Evolutionary conservation across 257 asterid genomes (phyloP), one percentile per base, ranked within the genome.

Genomic region (Orobanche coerulescens): DNA sequence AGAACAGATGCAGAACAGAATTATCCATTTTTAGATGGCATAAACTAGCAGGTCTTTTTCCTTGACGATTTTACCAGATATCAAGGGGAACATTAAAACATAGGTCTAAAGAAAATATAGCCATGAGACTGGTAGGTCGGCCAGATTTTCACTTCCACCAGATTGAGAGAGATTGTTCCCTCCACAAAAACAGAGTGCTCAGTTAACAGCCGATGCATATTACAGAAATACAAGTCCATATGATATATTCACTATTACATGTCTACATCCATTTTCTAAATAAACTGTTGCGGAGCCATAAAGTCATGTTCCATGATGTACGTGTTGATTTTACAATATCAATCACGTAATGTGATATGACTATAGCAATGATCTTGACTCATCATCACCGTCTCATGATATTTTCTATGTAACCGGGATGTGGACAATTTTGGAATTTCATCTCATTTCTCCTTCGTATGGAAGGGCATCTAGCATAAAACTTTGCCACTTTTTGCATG

Each of bases 41-140:
- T 52, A 48, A 58, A 65, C 43, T 54, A 69, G 39, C 50, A 46
- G 65, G 55, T 50, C 15, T 61, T 54, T 39, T 62, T 19, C 18
- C 23, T 37, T 60, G 31, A 42, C 37, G n/a, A n/a, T n/a, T n/a
- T n/a, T n/a, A n/a, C n/a, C 13, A 15, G 42, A 20, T 58, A 46
- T 40, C 25, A 51, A 33, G 34, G 50, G 23, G 31, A 40, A 52
- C 16, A 42, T 0, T 46, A 33, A 43, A 49, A 50, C 19, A 58
- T 34, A 23, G 59, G 58, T 42, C 19, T 14, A 19, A 30, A 53
- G 16, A 65, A 52, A 48, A 47, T 33, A 36, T 25, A 23, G 23
- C 20, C 53, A 24, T 2, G 28, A 30, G 12, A 37, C 60, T 10
- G 10, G 60, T 6, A 36, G 51, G 25, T 15, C 22, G 26, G 36